Base-by-base conservation (phyloP, 75 land plant genomes). In the Larix kaempferi region DNA sequence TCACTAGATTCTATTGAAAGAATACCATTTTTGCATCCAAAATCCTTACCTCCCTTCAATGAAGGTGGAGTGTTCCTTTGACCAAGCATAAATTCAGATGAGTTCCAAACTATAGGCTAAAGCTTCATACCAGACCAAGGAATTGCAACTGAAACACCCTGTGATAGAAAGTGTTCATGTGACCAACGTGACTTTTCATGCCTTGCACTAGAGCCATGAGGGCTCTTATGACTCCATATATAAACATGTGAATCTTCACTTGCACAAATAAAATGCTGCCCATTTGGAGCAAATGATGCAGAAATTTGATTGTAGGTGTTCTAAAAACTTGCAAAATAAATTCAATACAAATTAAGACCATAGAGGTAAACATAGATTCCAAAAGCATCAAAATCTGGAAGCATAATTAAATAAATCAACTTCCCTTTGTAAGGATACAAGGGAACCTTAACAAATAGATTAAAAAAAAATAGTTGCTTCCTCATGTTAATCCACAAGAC, bases 201-300 rank as follows among this genome's bases (percentile, higher is more conserved):
- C 37, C 74, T 67, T 12, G 61, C 23, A 17, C 66, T 27, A 44
- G 77, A 64, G 33, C 74, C 61, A 66, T 75, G 78, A 10, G 56
- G 67, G 78, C 41, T 62, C 56, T 23, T 58, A 62, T 76, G 84
- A 54, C 80, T 92, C 97, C 94, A 96, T 11, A 96, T 33, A 71
- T 86, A 91, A 10, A 96, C 93, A 73, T 84, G 84, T 2, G 98
- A 94, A 80, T 96, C 95, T 62, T 94, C 95, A 78, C 92, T 88
- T 10, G 93, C 92, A 26, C 95, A 92, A 25, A 96, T 78, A 59
- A 94, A 89, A 57, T 89, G 87, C 44, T 82, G 82, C 56, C 99
- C 99, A 82, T 89, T 92, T 71, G 88, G 56, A 49, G 88, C 87
- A 73, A 92, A 94, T 13, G 93, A 90, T 37, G 95, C 99, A 75